These are phyloP conservation scores for Trichoderma hamatum DNA, from an alignment of 2,329 filamentous ascomycete species.

Conservation along the genomic window DNA sequence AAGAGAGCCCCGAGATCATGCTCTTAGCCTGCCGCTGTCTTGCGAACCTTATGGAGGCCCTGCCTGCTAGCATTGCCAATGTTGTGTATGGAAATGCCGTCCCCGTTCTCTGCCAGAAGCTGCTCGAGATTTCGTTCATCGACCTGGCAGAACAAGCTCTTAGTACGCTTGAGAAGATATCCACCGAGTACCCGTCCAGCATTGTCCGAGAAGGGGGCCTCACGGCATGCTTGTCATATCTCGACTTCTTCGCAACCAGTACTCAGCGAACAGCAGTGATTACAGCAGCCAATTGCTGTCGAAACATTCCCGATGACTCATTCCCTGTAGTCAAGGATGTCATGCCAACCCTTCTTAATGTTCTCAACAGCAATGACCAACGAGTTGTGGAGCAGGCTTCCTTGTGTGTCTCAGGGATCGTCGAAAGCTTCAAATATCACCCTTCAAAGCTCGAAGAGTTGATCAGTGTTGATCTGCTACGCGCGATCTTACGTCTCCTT, in stretches of 20 bases:
- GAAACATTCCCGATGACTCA: slow-evolving; percentile 92
- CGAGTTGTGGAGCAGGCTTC: slow-evolving; percentile 97
- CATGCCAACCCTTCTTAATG: slow-evolving; percentile 92
- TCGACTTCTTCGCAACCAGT: slow-evolving; percentile 97
- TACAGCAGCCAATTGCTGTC: slow-evolving; percentile 96
- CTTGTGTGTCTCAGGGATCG: slow-evolving; percentile 90
- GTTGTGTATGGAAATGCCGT: slow-evolving; percentile 98
- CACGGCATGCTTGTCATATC: slow-evolving; percentile 91
- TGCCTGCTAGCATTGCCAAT: slow-evolving; percentile 89
- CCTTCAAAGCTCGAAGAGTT: slow-evolving; percentile 88
- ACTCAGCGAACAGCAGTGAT: slow-evolving; percentile 96
- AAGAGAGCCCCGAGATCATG: slow-evolving; percentile 97
- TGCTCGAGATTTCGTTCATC: slow-evolving; percentile 95
- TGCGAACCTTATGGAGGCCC: slow-evolving; percentile 95
- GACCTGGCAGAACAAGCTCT: slow-evolving; percentile 96
- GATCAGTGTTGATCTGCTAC: slow-evolving; percentile 83
- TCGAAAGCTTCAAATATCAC: slow-evolving; percentile 94
- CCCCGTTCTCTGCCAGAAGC: slow-evolving; percentile 89
- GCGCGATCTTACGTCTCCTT: slow-evolving; percentile 81
- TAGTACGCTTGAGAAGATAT: slow-evolving; percentile 97
- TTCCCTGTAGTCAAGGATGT: slow-evolving; percentile 91
- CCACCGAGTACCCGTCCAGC: slow-evolving; percentile 88
- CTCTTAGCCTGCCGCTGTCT: slow-evolving; percentile 92
- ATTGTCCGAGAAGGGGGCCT: slow-evolving; percentile 96
- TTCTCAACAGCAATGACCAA: slow-evolving; percentile 89